These are phyloP conservation scores for Madurella mycetomatis DNA, from an alignment of 2,329 filamentous ascomycete species.

Conservation along the genomic window DNA sequence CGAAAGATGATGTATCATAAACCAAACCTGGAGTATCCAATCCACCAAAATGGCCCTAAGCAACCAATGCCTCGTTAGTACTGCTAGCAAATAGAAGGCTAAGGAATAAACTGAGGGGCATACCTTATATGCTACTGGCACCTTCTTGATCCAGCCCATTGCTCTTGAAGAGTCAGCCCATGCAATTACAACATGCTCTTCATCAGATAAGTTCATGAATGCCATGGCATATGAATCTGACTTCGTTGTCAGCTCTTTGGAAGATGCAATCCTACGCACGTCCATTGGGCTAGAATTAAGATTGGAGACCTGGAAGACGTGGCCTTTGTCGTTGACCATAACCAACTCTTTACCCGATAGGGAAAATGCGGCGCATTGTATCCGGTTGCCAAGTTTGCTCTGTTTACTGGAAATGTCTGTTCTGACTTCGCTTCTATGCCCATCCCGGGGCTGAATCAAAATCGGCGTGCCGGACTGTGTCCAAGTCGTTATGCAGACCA, in stretches of 20 bases:
- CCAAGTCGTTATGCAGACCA: slow-evolving; percentile 39
- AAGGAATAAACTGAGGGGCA: background rate
- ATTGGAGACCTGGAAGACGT: slow-evolving; percentile 36
- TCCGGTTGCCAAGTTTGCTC: slow-evolving; percentile 35
- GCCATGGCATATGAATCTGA: slow-evolving; percentile 36
- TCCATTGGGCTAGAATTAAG: slow-evolving; percentile 38
- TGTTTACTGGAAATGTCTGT: slow-evolving; percentile 28
- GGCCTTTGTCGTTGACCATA: slow-evolving; percentile 39
- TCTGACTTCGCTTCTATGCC: slow-evolving; percentile 34
- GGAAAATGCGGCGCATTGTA: slow-evolving; percentile 38
- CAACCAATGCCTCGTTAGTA: background rate
- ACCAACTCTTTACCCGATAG: slow-evolving; percentile 35
- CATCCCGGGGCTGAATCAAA: slow-evolving; percentile 36
- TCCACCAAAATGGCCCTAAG: slow-evolving; percentile 3
- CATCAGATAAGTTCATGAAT: slow-evolving; percentile 35
- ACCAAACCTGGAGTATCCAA: slow-evolving; percentile 6
- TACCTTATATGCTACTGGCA: slow-evolving; percentile 22
- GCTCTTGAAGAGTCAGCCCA: slow-evolving; percentile 36
- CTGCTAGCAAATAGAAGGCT: background rate
- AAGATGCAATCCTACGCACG: slow-evolving; percentile 33
- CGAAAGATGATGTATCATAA: slow-evolving; percentile 3
- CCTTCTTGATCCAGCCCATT: slow-evolving; percentile 31
- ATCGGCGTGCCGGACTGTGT: slow-evolving; percentile 39
- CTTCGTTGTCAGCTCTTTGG: slow-evolving; percentile 36
- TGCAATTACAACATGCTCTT: slow-evolving; percentile 36